phyloP scores from a whole-genome alignment of 208 protist species.

The Wallacemonas collosoma region DNA sequence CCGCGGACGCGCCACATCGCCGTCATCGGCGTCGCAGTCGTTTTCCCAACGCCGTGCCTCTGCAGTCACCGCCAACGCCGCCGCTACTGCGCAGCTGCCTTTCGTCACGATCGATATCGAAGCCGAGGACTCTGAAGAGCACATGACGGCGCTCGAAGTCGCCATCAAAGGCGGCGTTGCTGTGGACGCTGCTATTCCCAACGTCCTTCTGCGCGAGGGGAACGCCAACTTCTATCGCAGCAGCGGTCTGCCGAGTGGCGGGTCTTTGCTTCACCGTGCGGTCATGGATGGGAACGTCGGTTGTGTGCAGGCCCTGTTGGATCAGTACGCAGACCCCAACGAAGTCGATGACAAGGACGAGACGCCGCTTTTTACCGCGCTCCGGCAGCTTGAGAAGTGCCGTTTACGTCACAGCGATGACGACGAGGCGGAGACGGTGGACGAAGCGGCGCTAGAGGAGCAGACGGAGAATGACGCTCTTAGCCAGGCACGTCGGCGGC shows the following conservation, averaged over 20 bases:
- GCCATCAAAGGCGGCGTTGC: constrained; percentile 41
- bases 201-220: constrained; percentile 49
- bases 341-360: constrained; percentile 62
- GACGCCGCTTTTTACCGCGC: constrained; percentile 64
- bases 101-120: constrained; percentile 52
- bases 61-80: constrained; percentile 1
- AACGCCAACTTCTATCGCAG: constrained; percentile 46
- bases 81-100: not conserved
- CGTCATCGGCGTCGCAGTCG: not conserved
- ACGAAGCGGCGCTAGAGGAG: not conserved
- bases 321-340: constrained; percentile 69
- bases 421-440: not conserved
- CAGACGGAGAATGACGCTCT: not conserved
- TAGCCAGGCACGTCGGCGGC: too few relatives aligned
- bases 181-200: constrained; percentile 27
- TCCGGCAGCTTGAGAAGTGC: constrained; percentile 16
- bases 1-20: constrained; percentile 16
- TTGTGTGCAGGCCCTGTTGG: constrained; percentile 50
- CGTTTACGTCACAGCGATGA: not conserved
- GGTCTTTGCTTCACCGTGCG: constrained; percentile 60
- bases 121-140: constrained; percentile 40
- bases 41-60: constrained; percentile 18
- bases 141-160: constrained; percentile 70
- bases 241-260: constrained; percentile 50
- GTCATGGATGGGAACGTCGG: constrained; percentile 41